Evolutionary conservation across 2,329 filamentous ascomycete species (phyloP), one percentile per base, ranked within the genome.

Genomic region (Aspergillus calidoustus): DNA sequence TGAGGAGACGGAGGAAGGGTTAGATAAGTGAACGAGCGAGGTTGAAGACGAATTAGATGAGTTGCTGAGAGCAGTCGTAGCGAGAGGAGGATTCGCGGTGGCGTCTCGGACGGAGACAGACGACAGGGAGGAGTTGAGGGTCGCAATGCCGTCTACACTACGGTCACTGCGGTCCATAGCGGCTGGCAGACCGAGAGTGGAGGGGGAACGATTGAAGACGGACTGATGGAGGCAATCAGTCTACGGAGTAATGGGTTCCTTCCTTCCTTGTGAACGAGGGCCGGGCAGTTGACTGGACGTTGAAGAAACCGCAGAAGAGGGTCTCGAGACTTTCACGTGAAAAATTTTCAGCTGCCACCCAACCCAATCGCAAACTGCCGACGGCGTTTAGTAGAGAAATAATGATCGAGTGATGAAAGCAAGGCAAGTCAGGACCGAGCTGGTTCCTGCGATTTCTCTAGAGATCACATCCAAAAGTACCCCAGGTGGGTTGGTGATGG

Each of bases 111-210:
- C 62, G 47, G 62, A 60, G 46, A 59, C 61, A 51, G 61, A 59
- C 23, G 63, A 60, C 53, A 61, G 58, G 48, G 61, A 59, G 53
- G 63, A 46, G 64, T 64, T 66, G 31, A 65, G 61, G 60, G 57
- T 57, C 57, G 66, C 54, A 52, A 55, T 57, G 55, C 64, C 68
- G 60, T 59, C 62, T 51, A 64, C 57, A 61, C 64, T 65, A 44
- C 60, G 56, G 59, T 69, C 55, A 62, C 64, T 65, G 43, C 59
- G 56, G 59, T 68, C 67, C 68, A 70, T 70, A 63, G 57, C 64
- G 60, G 65, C 59, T 50, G 46, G 50, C 54, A 54, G 53, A 48
- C 48, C 30, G 58, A 51, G 34, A 50, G 23, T 22, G 44, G 30
- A 23, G 41, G 23, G 41, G 58, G 19, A 55, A 55, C n/a, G 38